Evolutionary conservation across 805 yeast species (phyloP).

Genomic region (Saturnispora silvae): DNA sequence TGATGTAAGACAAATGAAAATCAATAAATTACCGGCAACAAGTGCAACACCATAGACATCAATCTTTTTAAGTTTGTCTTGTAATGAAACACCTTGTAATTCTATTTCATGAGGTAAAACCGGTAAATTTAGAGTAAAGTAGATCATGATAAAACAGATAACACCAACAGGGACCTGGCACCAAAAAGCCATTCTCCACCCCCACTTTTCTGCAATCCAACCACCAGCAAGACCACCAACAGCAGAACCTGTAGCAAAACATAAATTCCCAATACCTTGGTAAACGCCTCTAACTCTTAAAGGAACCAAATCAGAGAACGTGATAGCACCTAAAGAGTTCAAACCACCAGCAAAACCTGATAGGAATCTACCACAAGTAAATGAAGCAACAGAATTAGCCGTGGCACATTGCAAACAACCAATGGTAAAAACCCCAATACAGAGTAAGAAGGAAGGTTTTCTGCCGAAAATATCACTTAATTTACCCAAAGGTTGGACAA

Average conservation of each 20-base stretch:
- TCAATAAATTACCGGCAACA: constrained; percentile 25
- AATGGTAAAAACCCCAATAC: constrained; percentile 44
- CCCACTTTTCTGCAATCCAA: constrained; percentile 40
- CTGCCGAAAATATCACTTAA: constrained; percentile 66
- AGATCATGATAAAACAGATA: constrained; percentile 27
- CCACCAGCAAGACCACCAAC: constrained; percentile 62
- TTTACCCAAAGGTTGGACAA: constrained; percentile 68
- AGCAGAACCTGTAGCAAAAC: constrained; percentile 71
- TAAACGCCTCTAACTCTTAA: constrained; percentile 70
- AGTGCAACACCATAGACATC: constrained; percentile 35
- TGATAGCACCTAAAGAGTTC: constrained; percentile 64
- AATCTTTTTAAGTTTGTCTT: constrained; percentile 40
- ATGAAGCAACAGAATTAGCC: constrained; percentile 34
- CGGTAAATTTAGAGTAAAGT: constrained; percentile 37
- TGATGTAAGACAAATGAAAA: constrained; percentile 29
- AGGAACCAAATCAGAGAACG: constrained; percentile 72
- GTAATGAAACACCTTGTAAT: constrained; percentile 27
- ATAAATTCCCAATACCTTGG: constrained; percentile 78
- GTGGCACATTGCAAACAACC: constrained; percentile 49
- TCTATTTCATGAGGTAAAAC: constrained; percentile 24
- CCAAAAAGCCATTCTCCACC: constrained; percentile 59
- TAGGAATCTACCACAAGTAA: constrained; percentile 52
- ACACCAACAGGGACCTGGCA: constrained; percentile 44
- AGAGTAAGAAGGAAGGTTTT: constrained; percentile 38
- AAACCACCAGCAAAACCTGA: constrained; percentile 92